phyloP scores from a whole-genome alignment of 2,329 filamentous ascomycete genomes.

The Hysterium pulicare region DNA sequence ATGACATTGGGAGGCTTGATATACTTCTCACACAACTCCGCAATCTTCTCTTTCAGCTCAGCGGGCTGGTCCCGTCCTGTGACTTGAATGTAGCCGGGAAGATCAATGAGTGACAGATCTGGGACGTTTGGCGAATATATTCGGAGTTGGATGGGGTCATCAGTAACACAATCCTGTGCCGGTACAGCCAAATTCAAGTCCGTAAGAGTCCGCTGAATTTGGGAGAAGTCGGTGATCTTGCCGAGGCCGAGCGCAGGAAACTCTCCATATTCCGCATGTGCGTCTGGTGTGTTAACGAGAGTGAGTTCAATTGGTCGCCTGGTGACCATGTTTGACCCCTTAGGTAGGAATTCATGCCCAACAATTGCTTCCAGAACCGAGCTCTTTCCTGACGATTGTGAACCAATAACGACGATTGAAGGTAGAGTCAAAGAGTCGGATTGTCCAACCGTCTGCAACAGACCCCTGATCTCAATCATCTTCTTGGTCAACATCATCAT shows the following conservation, averaged over 20 bases:
- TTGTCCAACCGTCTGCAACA: constrained; percentile 88
- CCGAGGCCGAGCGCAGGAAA: constrained; percentile 88
- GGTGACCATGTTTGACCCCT: constrained; percentile 99
- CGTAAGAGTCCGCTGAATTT: constrained; percentile 89
- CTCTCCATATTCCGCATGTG: constrained; percentile 86
- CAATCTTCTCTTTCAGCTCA: constrained; percentile 92
- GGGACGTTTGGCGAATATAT: constrained; percentile 96
- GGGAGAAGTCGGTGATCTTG: constrained; percentile 85
- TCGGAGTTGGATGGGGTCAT: constrained; percentile 92
- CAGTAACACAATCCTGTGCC: constrained; percentile 85
- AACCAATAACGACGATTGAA: constrained; percentile 98
- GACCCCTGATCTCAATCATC: constrained; percentile 97
- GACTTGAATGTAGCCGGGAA: constrained; percentile 97
- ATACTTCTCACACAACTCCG: constrained; percentile 96
- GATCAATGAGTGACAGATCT: constrained; percentile 90
- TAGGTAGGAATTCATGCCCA: constrained; percentile 94
- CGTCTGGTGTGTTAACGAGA: constrained; percentile 87
- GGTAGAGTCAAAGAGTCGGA: constrained; percentile 83
- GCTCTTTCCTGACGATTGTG: constrained; percentile 96
- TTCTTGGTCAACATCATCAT: constrained; percentile 99
- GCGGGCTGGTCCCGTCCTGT: constrained; percentile 85
- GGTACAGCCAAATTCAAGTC: constrained; percentile 93
- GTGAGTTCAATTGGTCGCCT: constrained; percentile 93
- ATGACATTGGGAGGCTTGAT: constrained; percentile 96
- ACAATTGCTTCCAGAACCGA: constrained; percentile 96